Base-by-base conservation (phyloP, 371 early-diverging fungal genomes). In the Conidiobolus incongruus region DNA sequence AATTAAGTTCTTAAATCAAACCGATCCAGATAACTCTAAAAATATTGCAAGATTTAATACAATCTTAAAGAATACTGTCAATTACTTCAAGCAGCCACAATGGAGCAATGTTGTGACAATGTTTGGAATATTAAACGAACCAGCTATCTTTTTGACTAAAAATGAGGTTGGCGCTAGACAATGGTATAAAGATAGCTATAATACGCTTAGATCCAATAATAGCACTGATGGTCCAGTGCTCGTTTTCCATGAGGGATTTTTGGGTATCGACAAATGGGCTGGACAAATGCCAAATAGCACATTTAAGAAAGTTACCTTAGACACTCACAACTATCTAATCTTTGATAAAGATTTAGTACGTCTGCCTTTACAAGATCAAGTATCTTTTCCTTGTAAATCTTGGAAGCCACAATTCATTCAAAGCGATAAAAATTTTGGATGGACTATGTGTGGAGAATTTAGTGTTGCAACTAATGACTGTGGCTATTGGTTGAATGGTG, bases 381-480 rank as follows among this genome's bases (percentile, higher is more conserved):
- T 50, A 20, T 33, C 46, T 38, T 48, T 56, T 31, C 44, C 52
- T 1, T 56, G 56, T 38, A 31, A 39, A 29, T 33, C 46, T 12
- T 59, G 56, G 56, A 48, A 48, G 6, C 21, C 47, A 0, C 43
- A 35, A 15, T 41, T 50, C 2, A 21, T 26, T 0, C 19, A 15
- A 20, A 47, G 51, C 34, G 44, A 38, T 0, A 32, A 45, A 37
- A 40, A 30, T 12, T 60, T 60, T 28, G 70, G 61, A 0, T 66
- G 67, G 3, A 73, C 72, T 0, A 69, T 81, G 55, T 72, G 72
- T 1, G 79, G 81, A 19, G 79, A 81, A 46, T 81, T 72, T 48
- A 75, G 75, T 5, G 47, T 67, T 4, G 79, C 79, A 4, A 72
- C 66, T 32, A 75, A 72, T 31, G 81, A 78, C 40, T 81, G 81